Percentiles rank a stretch among this genome's conserved stretches.
Conservation (phyloP, 257 asterid genomes). For the Coffea eugenioides region DNA sequence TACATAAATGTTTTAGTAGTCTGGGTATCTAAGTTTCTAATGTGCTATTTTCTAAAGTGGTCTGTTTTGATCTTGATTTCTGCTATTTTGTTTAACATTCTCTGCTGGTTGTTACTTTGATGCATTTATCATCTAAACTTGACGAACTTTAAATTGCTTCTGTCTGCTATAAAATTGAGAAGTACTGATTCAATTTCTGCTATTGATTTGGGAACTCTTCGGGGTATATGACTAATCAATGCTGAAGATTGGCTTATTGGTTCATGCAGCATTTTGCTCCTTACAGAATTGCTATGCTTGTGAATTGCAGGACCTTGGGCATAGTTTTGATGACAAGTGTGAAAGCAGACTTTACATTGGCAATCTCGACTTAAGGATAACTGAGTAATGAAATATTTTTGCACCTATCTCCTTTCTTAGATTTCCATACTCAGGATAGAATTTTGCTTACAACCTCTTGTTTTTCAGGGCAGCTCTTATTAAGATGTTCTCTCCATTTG, state of each 20-base stretch:
- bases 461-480: slow-evolving; percentile 70
- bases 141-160: not conserved
- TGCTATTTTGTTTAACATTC: not conserved
- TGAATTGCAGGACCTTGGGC: slow-evolving; percentile 46
- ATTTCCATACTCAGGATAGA: not conserved
- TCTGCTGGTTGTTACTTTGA: not conserved
- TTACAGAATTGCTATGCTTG: not conserved
- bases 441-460: not conserved
- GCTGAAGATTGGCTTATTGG: not conserved
- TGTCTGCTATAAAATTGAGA: not conserved
- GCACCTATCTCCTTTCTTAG: slow-evolving; percentile 7
- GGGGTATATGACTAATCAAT: not conserved
- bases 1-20: not conserved
- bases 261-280: not conserved
- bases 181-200: not conserved
- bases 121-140: not conserved
- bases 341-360: slow-evolving; percentile 81
- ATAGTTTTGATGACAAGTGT: slow-evolving; percentile 43
- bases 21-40: not conserved
- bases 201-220: not conserved
- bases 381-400: slow-evolving; percentile 47
- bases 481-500: slow-evolving; percentile 82
- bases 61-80: not conserved
- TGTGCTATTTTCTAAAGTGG: not conserved
- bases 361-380: slow-evolving; percentile 82